Base-by-base conservation (phyloP, 495 filamentous ascomycete species). In the Penicillium fimorum region DNA sequence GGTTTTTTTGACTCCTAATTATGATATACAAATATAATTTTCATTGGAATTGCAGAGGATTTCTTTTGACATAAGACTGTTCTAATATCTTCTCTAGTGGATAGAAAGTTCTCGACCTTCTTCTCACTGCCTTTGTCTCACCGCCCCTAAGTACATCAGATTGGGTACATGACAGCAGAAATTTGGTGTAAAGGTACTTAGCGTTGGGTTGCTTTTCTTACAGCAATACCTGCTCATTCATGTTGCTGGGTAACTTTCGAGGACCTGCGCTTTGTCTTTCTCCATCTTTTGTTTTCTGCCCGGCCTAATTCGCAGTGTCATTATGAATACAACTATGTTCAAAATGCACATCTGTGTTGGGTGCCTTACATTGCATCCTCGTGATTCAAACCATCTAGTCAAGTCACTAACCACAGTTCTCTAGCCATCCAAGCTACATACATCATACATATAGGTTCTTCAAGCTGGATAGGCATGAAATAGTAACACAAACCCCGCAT, bases 11-110 rank as follows among this genome's bases (percentile, higher is more conserved):
- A n/a, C 53, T 62, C 55, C 30, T 51, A 40, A 48, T 60, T 52
- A 53, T 35, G 58, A 63, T 68, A 70, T 61, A 70, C 59, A 64
- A 54, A 70, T 66, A 56, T 67, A 62, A 59, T 63, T 49, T 57
- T 29, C 59, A 46, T 51, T 61, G 48, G 40, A 33, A 52, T 48
- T 43, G 13, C 15, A 13, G 4, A 5, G 5, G 13, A 1, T 7
- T 37, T 37, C 5, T 37, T 35, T 2, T n/a, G 13, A 27, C 25
- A 27, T 37, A 37, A 7, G 6, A 37, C 15, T 3, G 13, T 5
- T 37, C 13, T 37, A 13, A 37, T n/a, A 37, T 12, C 15, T n/a
- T 7, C 33, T 37, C 22, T 37, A n/a, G 33, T 35, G 33, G n/a
- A 2, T 15, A 5, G 13, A n/a, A 37, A n/a, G 13, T 37, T 37